Conservation (phyloP, 306 rosid species). For the Crataegus laevigata region DNA sequence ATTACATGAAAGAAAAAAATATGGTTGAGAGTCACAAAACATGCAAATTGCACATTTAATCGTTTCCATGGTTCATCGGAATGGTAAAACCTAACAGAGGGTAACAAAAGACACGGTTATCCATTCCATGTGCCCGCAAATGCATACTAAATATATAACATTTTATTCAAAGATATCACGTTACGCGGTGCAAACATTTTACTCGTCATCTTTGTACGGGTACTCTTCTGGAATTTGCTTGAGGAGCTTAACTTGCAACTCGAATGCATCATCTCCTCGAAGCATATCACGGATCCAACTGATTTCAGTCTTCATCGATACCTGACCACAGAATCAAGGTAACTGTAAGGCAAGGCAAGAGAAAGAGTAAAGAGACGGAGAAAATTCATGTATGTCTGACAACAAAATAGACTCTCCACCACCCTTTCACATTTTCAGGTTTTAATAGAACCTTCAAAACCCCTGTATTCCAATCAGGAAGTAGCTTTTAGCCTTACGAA, state of each 20-base stretch:
- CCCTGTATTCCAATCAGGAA: background rate
- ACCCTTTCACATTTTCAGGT: background rate
- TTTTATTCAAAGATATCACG: background rate
- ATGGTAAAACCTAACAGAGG: background rate
- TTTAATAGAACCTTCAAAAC: background rate
- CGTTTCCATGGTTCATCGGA: background rate
- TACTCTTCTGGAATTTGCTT: constrained; percentile 98
- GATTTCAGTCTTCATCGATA: constrained; percentile 94
- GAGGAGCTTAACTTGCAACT: constrained; percentile 85
- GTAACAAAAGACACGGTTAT: background rate
- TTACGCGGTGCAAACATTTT: background rate
- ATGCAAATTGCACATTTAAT: background rate
- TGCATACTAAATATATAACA: background rate
- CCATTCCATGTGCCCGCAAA: background rate
- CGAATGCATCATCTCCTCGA: constrained; percentile 84
- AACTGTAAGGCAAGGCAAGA: background rate
- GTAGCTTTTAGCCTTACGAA: background rate
- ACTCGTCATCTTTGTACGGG: constrained; percentile 97
- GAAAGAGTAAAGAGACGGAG: background rate
- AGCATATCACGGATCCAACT: constrained; percentile 89
- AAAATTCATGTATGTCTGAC: background rate
- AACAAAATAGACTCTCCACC: background rate
- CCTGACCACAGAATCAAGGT: constrained; percentile 31
- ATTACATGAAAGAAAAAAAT: background rate
- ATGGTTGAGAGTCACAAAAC: background rate